Evolutionary conservation across 208 protist species (phyloP).

Genomic region (Wallacemonas sp.): DNA sequence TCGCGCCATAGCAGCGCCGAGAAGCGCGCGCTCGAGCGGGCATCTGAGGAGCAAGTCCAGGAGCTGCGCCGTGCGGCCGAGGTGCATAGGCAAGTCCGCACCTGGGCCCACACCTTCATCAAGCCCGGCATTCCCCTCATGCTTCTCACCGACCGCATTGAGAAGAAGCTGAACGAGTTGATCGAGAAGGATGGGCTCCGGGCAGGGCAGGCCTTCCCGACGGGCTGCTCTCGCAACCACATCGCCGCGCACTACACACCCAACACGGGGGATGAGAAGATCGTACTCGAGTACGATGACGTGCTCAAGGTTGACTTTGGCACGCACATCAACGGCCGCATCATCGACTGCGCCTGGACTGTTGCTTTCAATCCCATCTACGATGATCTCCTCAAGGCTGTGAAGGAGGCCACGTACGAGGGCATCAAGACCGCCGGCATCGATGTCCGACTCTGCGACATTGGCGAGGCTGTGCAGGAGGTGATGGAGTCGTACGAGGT

Average conservation of each 20-base stretch:
- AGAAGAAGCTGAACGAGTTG: conserved; percentile 77
- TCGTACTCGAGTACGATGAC: conserved; percentile 94
- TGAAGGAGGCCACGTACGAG: conserved; percentile 97
- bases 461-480: conserved; percentile 97
- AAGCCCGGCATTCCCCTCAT: conserved; percentile 93
- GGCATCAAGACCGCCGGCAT: conserved; percentile 96
- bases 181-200: conserved; percentile 89
- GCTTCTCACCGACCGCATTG: conserved; percentile 92
- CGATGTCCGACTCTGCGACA: conserved; percentile 95
- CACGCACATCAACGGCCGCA: conserved; percentile 97
- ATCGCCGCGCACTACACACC: conserved; percentile 98
- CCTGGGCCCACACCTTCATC: conserved; percentile 87
- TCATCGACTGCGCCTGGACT: conserved; percentile 98
- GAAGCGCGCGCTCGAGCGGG: conserved; percentile 86
- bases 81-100: conserved; percentile 93
- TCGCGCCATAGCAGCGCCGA: conserved; percentile 92
- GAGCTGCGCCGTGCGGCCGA: conserved; percentile 90
- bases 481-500: conserved; percentile 98
- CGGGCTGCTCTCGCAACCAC: conserved; percentile 96
- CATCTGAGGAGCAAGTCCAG: conserved; percentile 71
- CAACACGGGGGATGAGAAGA: conserved; percentile 95
- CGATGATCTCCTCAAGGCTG: conserved; percentile 95
- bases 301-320: conserved; percentile 99
- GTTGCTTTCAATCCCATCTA: conserved; percentile 97
- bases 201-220: conserved; percentile 92